Percentiles rank a stretch among this genome's conserved stretches.
phyloP scores from a whole-genome alignment of 2,329 filamentous ascomycete genomes.

The Fusarium caatingaense region DNA sequence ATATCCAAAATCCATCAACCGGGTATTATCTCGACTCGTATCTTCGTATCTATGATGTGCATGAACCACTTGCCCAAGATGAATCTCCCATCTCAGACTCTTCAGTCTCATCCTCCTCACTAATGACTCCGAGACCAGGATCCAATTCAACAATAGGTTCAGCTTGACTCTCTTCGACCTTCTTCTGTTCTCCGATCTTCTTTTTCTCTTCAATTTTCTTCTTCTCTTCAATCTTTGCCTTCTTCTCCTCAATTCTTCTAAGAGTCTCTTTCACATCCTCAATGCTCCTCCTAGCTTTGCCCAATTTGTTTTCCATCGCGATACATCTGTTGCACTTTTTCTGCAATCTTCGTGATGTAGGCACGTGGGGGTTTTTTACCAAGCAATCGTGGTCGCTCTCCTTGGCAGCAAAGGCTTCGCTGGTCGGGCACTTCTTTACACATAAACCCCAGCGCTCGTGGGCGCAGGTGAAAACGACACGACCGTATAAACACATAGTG shows the following conservation, averaged over 20 bases:
- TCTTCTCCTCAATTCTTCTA: constrained; percentile 7
- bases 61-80: background rate
- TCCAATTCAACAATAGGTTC: background rate
- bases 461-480: constrained; percentile 43
- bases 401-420: constrained; percentile 25
- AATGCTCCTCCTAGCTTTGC: constrained; percentile 28
- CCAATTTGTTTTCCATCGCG: constrained; percentile 34
- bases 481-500: constrained; percentile 48
- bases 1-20: background rate
- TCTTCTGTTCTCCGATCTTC: background rate
- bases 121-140: constrained; percentile 9
- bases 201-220: background rate
- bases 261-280: constrained; percentile 2
- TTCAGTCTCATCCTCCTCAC: constrained; percentile 9
- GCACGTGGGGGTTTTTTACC: constrained; percentile 35
- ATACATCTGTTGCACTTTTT: constrained; percentile 43
- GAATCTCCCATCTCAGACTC: constrained; percentile 1
- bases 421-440: constrained; percentile 38
- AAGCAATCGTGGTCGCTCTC: constrained; percentile 32
- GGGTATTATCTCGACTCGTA: background rate
- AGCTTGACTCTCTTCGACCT: background rate
- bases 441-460: constrained; percentile 46
- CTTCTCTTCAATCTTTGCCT: background rate
- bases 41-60: background rate
- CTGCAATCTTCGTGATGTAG: constrained; percentile 37